These are phyloP conservation scores for Calonectria naviculata DNA, from an alignment of 2,329 filamentous ascomycete species.

Conservation along the genomic window DNA sequence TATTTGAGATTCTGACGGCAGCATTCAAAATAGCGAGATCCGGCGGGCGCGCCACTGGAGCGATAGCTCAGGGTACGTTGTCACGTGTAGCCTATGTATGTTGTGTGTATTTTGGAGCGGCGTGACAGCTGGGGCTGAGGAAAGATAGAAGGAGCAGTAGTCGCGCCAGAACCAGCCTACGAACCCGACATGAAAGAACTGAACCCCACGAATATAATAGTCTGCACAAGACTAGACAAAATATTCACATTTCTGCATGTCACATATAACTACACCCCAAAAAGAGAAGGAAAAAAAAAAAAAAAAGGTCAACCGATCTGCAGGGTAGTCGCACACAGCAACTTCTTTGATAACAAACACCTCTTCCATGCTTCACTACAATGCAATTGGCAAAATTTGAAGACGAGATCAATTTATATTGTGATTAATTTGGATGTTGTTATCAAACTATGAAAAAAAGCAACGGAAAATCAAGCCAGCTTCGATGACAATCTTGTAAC, in stretches of 20 bases:
- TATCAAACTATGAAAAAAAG: background rate
- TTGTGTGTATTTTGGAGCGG: background rate
- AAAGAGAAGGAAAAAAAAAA: no score
- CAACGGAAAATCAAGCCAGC: background rate
- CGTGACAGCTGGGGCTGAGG: background rate
- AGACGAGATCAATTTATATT: background rate
- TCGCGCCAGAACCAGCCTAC: background rate
- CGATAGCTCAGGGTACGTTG: constrained; percentile 23
- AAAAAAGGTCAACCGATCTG: background rate
- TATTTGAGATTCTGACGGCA: background rate
- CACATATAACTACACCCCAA: no score
- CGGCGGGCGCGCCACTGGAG: constrained; percentile 25
- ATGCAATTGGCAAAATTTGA: background rate
- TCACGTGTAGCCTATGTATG: constrained; percentile 30
- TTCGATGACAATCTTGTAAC: background rate
- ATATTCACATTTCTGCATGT: no score
- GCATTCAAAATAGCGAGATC: background rate
- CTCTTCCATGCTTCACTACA: background rate
- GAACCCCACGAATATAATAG: no score
- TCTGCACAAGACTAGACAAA: no score
- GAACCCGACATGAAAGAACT: no score
- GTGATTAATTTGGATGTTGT: background rate
- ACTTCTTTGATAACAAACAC: no score
- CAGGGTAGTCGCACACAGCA: background rate
- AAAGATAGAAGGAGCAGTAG: background rate